A percentile compares a stretch with the other conserved stretches of the same genome.
Conservation (phyloP, 2,329 filamentous ascomycete species). For the Microsporum canis region DNA sequence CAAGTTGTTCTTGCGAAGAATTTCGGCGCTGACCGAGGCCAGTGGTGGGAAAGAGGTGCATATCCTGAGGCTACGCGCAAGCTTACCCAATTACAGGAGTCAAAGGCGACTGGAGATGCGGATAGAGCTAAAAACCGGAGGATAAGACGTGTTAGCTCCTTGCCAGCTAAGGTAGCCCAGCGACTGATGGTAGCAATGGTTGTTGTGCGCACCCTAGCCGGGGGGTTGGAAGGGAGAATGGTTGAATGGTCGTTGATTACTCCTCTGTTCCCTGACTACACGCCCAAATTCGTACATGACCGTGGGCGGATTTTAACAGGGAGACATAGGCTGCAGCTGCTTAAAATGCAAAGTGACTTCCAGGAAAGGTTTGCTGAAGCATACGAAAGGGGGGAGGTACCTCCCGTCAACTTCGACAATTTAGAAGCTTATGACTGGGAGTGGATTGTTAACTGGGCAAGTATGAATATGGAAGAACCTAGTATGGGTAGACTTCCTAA, state of each 20-base stretch:
- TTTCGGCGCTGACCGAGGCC: background rate
- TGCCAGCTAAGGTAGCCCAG: slow-evolving; percentile 14
- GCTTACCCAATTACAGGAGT: slow-evolving; percentile 5
- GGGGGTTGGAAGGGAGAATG: slow-evolving; percentile 32
- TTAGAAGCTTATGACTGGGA: slow-evolving; percentile 38
- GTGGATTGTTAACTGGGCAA: slow-evolving; percentile 37
- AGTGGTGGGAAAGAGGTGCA: background rate
- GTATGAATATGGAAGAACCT: slow-evolving; percentile 30
- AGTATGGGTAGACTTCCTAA: slow-evolving; percentile 25
- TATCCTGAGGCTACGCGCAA: background rate
- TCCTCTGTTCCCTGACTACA: slow-evolving; percentile 31
- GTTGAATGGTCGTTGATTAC: slow-evolving; percentile 38
- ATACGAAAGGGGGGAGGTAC: slow-evolving; percentile 34
- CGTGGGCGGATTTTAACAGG: slow-evolving; percentile 29
- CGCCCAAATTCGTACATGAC: slow-evolving; percentile 28
- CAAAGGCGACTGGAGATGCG: background rate
- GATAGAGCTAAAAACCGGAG: background rate
- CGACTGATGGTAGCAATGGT: slow-evolving; percentile 34
- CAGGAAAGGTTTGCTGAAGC: slow-evolving; percentile 37
- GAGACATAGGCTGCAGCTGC: slow-evolving; percentile 30
- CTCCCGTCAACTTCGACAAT: slow-evolving; percentile 35
- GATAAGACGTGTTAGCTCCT: background rate
- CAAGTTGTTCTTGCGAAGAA: slow-evolving; percentile 14
- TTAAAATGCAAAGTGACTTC: slow-evolving; percentile 37
- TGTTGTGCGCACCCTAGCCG: slow-evolving; percentile 35